phyloP scores from a whole-genome alignment of 371 early-diverging fungal genomes.

The Scutellospora calospora region DNA sequence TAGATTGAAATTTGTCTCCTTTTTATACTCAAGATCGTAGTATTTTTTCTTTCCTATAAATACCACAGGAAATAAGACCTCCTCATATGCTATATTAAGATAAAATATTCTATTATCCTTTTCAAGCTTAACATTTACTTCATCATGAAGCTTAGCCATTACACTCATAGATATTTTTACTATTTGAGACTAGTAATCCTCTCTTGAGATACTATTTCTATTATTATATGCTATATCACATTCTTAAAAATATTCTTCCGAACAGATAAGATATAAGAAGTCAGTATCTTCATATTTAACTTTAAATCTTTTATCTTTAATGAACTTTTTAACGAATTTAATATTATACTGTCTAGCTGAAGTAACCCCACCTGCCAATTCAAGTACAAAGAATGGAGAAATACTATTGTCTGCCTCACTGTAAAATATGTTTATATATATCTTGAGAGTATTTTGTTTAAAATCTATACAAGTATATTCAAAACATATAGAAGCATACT shows the following conservation, averaged over 20 bases:
- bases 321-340: constrained; percentile 3
- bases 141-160: not conserved
- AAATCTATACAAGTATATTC: not conserved
- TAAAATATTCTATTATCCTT: constrained; percentile 17
- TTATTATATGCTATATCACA: constrained; percentile 11
- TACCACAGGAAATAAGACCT: constrained; percentile 35
- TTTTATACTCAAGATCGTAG: constrained; percentile 17
- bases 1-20: not conserved
- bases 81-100: constrained; percentile 31
- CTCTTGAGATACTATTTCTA: constrained; percentile 9
- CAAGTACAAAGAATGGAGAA: constrained; percentile 15
- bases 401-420: not conserved
- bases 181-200: constrained; percentile 24
- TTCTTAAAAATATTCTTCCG: constrained; percentile 18
- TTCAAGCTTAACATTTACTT: constrained; percentile 18
- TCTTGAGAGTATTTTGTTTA: not conserved
- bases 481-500: constrained; percentile 11
- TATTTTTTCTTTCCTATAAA: constrained; percentile 43
- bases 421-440: constrained; percentile 35
- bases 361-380: not conserved
- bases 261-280: constrained; percentile 31
- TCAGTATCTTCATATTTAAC: constrained; percentile 27
- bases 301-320: not conserved
- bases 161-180: constrained; percentile 33
- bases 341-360: constrained; percentile 34